Percentiles rank a stretch among this genome's conserved stretches.
Conservation (phyloP, 2,329 filamentous ascomycete species). For the Aquanectria penicillioides region DNA sequence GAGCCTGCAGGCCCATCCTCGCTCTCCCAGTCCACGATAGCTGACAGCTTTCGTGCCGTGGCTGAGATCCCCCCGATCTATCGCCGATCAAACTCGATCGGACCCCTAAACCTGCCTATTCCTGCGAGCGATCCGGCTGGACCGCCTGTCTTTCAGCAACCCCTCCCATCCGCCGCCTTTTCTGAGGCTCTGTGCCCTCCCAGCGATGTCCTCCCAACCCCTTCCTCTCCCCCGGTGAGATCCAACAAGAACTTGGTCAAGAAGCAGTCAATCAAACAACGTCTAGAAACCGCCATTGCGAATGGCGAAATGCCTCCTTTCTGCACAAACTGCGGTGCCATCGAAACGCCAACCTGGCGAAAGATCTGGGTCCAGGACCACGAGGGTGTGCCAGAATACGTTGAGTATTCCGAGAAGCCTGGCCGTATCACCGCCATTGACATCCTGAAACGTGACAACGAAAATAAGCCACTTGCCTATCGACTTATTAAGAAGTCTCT, state of each 20-base stretch:
- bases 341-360: conserved; percentile 96
- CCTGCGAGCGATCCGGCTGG: conserved; percentile 60
- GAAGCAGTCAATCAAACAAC: conserved; percentile 69
- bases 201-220: conserved; percentile 53
- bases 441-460: conserved; percentile 68
- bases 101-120: conserved; percentile 47
- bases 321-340: conserved; percentile 92
- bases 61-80: conserved; percentile 49
- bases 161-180: conserved; percentile 32
- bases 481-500: conserved; percentile 83
- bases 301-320: conserved; percentile 87
- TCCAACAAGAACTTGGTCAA: conserved; percentile 72
- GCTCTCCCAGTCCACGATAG: conserved; percentile 46
- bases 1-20: conserved; percentile 59
- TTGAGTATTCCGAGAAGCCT: conserved; percentile 78
- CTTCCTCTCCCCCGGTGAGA: conserved; percentile 56
- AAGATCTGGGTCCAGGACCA: conserved; percentile 87
- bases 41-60: conserved; percentile 29
- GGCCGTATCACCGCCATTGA: conserved; percentile 81
- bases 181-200: conserved; percentile 54
- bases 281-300: conserved; percentile 71
- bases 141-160: conserved; percentile 38
- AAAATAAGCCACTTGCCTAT: conserved; percentile 72
- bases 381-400: conserved; percentile 73
- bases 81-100: conserved; percentile 51